phyloP scores from a whole-genome alignment of 2,329 filamentous ascomycete species.

The Fusarium cicatricum region DNA sequence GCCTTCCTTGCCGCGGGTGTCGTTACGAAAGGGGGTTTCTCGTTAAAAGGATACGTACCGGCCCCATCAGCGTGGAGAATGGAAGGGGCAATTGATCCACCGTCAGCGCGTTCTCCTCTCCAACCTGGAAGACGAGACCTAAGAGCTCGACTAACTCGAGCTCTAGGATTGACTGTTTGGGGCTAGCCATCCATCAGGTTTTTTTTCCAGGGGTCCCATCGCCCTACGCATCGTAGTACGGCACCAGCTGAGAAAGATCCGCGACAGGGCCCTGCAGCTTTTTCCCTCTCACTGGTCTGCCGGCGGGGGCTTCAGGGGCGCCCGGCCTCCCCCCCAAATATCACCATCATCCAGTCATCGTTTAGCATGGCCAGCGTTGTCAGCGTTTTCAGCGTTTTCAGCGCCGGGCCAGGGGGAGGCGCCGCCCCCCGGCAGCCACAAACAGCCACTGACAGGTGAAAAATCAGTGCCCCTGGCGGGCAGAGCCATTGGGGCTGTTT shows the following conservation, averaged over 20 bases:
- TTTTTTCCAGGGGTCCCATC: constrained; percentile 11
- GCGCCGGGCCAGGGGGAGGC: constrained; percentile 37
- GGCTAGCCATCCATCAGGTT: constrained; percentile 7
- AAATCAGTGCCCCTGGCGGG: constrained; percentile 16
- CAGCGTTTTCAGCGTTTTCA: no score
- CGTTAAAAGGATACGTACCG: neutral
- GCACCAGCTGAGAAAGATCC: constrained; percentile 38
- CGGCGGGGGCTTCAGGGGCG: constrained; percentile 32
- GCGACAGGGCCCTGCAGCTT: constrained; percentile 32
- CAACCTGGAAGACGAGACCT: no score
- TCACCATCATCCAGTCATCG: constrained; percentile 20
- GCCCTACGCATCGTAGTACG: constrained; percentile 26
- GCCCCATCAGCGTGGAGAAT: constrained; percentile 23
- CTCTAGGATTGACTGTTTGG: neutral
- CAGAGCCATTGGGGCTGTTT: constrained; percentile 23
- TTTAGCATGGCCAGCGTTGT: constrained; percentile 6
- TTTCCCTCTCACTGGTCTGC: constrained; percentile 14
- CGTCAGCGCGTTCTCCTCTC: constrained; percentile 11
- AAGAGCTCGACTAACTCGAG: neutral
- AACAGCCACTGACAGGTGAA: constrained; percentile 31
- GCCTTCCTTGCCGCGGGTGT: constrained; percentile 11
- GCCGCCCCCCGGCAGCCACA: constrained; percentile 34
- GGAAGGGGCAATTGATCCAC: constrained; percentile 28
- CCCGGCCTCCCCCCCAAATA: constrained; percentile 19
- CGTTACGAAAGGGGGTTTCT: constrained; percentile 18